Base-by-base conservation (phyloP, 75 land plant genomes). In the Selaginella tamariscina region DNA sequence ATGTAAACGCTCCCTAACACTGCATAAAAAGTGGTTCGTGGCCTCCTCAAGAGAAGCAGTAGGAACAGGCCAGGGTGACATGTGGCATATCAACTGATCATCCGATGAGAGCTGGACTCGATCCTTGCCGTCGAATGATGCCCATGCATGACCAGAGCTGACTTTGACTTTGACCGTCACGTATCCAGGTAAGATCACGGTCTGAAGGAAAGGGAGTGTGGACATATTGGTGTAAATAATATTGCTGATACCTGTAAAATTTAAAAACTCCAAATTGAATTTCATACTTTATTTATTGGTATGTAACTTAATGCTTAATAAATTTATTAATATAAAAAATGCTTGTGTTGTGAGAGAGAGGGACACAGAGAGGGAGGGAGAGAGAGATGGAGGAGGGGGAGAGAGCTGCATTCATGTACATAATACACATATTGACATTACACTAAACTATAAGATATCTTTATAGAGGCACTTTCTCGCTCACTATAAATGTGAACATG, bases 161-260 rank as follows among this genome's bases (percentile, higher is more conserved):
- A 39, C 49, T 78, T 86, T 85, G 1, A 94, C 82, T 31, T 86
- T 73, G 28, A 94, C 22, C 2, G 86, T 90, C 22, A 89, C 98
- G 71, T 85, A 78, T 54, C 89, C 98, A 1, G 98, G 98, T 23
- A 94, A 60, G 64, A 94, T 90, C 28, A 94, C 72, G 98, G 98
- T 68, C 98, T 72, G 66, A 94, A 94, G 49, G 98, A 94, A 28
- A 94, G 72, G 1, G 98, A 94, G 74, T 94, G 98, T 31, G 98
- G 98, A 72, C 96, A 94, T 59, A 94, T 94, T 67, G 98, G 98
- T 55, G 98, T 94, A 55, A 94, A 94, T 49, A 94, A 81, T 8
- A 94, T 94, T 2, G 80, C 91, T 22, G 98, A 96, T 23, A 94
- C 98, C 96, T 93, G 84, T 64, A 70, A 49, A n/a, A n/a, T n/a